Percentiles rank a stretch among this genome's conserved stretches.
These are phyloP conservation scores for Salvia sclarea DNA, from an alignment of 305 asterid species.

Conservation along the genomic window DNA sequence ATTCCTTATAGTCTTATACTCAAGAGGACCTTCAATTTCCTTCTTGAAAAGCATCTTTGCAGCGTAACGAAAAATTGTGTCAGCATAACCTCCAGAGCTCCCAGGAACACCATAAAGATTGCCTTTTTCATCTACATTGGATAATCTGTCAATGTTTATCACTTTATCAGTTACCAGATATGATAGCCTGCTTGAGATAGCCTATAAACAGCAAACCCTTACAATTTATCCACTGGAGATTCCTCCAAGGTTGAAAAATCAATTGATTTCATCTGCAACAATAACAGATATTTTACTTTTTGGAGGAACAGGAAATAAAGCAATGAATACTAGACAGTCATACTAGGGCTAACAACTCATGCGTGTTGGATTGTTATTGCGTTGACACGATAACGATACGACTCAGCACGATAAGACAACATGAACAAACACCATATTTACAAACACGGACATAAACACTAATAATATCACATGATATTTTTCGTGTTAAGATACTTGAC, in stretches of 20 bases:
- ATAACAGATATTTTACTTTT: not conserved
- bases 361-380: too few relatives aligned
- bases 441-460: too few relatives aligned
- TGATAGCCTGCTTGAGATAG: slow-evolving; percentile 21
- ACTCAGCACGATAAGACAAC: too few relatives aligned
- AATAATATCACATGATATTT: too few relatives aligned
- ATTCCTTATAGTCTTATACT: slow-evolving; percentile 71
- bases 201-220: slow-evolving; percentile 38
- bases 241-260: slow-evolving; percentile 75
- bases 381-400: too few relatives aligned
- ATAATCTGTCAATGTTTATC: slow-evolving; percentile 45
- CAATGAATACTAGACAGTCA: slow-evolving; percentile 6
- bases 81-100: slow-evolving; percentile 96
- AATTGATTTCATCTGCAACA: slow-evolving; percentile 67
- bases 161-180: slow-evolving; percentile 23
- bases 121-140: slow-evolving; percentile 70
- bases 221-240: slow-evolving; percentile 83
- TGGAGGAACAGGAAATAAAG: not conserved
- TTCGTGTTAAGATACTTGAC: too few relatives aligned
- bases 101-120: slow-evolving; percentile 75
- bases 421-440: too few relatives aligned
- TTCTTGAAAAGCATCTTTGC: slow-evolving; percentile 64
- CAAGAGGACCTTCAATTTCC: slow-evolving; percentile 71
- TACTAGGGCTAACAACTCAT: too few relatives aligned
- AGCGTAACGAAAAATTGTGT: slow-evolving; percentile 73